Evolutionary conservation across 192 early-diverging fungal genomes (phyloP).

Genomic region (Coemansia sp.): DNA sequence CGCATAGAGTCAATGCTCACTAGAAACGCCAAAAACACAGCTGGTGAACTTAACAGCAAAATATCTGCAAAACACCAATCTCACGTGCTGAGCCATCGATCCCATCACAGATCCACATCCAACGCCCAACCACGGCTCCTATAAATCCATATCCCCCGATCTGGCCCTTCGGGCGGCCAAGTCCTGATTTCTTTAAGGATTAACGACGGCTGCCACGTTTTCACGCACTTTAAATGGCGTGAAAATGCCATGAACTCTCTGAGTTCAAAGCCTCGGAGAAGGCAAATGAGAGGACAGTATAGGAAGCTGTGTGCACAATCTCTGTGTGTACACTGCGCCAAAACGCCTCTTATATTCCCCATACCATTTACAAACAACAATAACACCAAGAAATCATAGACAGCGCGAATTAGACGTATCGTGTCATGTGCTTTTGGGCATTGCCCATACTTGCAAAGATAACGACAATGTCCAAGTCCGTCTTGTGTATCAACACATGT

Average conservation of each 20-base stretch:
- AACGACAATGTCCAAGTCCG: too few species aligned
- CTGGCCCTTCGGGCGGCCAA: neutral
- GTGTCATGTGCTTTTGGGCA: too few species aligned
- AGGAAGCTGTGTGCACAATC: conserved; percentile 31
- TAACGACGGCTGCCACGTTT: conserved; percentile 51
- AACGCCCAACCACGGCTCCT: neutral
- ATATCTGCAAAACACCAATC: neutral
- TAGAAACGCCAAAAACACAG: too few species aligned
- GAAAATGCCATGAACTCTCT: conserved; percentile 35
- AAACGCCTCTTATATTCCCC: conserved; percentile 33
- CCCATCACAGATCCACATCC: conserved; percentile 4
- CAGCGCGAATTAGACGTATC: too few species aligned
- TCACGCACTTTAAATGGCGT: conserved; percentile 16
- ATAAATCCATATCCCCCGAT: conserved; percentile 2
- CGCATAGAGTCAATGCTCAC: too few species aligned
- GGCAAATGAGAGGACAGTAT: conserved; percentile 25
- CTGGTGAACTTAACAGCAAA: too few species aligned
- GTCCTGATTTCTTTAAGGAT: conserved; percentile 11
- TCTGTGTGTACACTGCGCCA: conserved; percentile 27
- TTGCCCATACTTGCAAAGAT: too few species aligned
- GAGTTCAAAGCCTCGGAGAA: conserved; percentile 42
- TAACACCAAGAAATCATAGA: too few species aligned
- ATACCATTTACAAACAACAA: conserved; percentile 2
- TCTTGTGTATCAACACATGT: too few species aligned
- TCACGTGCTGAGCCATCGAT: neutral